Conservation (phyloP, 2,329 filamentous ascomycete genomes). For the Aspergillus latus region DNA sequence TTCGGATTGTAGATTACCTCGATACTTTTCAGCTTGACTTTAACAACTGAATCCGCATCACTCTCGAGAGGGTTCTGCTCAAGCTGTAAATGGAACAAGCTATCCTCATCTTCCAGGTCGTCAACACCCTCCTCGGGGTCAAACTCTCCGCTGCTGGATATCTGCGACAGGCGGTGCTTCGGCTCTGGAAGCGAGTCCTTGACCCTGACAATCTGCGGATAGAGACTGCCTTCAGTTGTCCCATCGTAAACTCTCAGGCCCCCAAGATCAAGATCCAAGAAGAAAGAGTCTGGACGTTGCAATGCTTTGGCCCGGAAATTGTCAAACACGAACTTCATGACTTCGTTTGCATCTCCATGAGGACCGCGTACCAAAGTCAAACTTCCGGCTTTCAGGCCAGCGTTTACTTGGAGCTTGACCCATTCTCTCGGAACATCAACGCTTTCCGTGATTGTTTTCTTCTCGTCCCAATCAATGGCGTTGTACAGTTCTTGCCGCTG, state of each 20-base stretch:
- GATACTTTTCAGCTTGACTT: conserved; percentile 87
- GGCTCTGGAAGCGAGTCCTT: conserved; percentile 73
- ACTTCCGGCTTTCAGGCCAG: conserved; percentile 90
- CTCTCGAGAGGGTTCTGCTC: conserved; percentile 95
- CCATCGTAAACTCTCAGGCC: conserved; percentile 94
- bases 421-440: conserved; percentile 89
- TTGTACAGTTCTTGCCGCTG: conserved; percentile 96
- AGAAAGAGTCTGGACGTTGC: conserved; percentile 84
- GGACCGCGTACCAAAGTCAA: conserved; percentile 89
- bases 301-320: conserved; percentile 90
- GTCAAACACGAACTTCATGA: conserved; percentile 90
- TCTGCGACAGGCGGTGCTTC: conserved; percentile 40
- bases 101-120: conserved; percentile 59
- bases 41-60: conserved; percentile 85
- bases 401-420: conserved; percentile 87
- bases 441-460: conserved; percentile 80
- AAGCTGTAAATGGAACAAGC: conserved; percentile 88
- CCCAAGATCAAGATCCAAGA: conserved; percentile 85
- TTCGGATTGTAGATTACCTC: conserved; percentile 98
- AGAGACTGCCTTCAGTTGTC: conserved; percentile 85
- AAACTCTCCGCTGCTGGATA: conserved; percentile 36
- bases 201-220: conserved; percentile 91
- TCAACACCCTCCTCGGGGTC: conserved; percentile 41
- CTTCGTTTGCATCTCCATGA: conserved; percentile 73
- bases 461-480: conserved; percentile 98